Percentiles rank a stretch among this genome's conserved stretches.
These are phyloP conservation scores for Leishmania martiniquensis DNA, from an alignment of 208 protist genomes.

Conservation along the genomic window DNA sequence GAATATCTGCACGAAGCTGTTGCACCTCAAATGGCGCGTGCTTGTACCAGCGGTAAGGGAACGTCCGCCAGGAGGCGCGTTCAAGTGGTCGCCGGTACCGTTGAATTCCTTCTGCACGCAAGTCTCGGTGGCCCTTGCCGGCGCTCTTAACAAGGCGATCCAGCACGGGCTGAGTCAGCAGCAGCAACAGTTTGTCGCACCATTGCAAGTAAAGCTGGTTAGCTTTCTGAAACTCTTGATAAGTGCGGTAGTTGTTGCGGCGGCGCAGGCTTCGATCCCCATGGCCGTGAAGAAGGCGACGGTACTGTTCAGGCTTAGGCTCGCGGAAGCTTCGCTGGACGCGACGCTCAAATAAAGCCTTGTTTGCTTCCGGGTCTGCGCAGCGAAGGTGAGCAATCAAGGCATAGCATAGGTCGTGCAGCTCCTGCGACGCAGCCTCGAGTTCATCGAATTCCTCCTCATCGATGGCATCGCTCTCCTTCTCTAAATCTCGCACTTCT, in stretches of 20 bases:
- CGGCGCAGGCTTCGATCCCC: slow-evolving; percentile 43
- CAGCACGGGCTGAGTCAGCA: slow-evolving; percentile 75
- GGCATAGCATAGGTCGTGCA: slow-evolving; percentile 87
- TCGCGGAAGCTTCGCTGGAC: slow-evolving; percentile 73
- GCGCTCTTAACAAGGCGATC: slow-evolving; percentile 80
- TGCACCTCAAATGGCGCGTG: slow-evolving; percentile 92
- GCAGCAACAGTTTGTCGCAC: slow-evolving; percentile 80
- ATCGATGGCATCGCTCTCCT: slow-evolving; percentile 29
- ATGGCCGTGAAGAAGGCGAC: slow-evolving; percentile 73
- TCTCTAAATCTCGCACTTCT: slow-evolving; percentile 5
- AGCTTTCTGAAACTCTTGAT: slow-evolving; percentile 62
- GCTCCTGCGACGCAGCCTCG: slow-evolving; percentile 90
- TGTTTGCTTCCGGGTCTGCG: slow-evolving; percentile 63
- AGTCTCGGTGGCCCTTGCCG: slow-evolving; percentile 61
- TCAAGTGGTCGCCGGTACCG: slow-evolving; percentile 49
- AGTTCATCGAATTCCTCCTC: slow-evolving; percentile 88
- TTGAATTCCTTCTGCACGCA: slow-evolving; percentile 76
- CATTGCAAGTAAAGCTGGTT: slow-evolving; percentile 76
- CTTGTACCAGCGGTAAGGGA: slow-evolving; percentile 86
- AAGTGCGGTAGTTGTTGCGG: slow-evolving; percentile 64
- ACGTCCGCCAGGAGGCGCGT: slow-evolving; percentile 73
- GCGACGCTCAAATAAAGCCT: slow-evolving; percentile 68
- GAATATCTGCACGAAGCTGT: slow-evolving; percentile 87
- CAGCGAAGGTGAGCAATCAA: slow-evolving; percentile 80
- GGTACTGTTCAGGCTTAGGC: slow-evolving; percentile 70